Percentiles rank a stretch among this genome's conserved stretches.
Evolutionary conservation across 1,139 yeast species (phyloP).

Genomic region (Kluyveromyces marxianus): DNA sequence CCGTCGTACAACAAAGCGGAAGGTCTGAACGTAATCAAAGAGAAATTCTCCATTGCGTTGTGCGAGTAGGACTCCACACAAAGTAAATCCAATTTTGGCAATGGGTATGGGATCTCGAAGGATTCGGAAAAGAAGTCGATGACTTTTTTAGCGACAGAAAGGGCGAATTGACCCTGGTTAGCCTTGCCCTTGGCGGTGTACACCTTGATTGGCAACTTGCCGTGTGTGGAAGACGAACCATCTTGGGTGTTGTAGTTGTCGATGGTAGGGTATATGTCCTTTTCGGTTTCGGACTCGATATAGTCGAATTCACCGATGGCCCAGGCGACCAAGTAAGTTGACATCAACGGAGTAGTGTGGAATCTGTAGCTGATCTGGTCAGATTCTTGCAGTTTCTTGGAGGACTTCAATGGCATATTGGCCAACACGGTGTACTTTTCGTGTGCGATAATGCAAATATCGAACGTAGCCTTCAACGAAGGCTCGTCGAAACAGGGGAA

Average conservation of each 20-base stretch:
- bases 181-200: slow-evolving; percentile 67
- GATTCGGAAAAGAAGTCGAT: slow-evolving; percentile 58
- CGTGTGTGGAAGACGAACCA: slow-evolving; percentile 13
- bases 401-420: slow-evolving; percentile 65
- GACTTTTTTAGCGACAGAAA: slow-evolving; percentile 57
- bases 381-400: slow-evolving; percentile 40
- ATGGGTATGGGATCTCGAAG: slow-evolving; percentile 60
- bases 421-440: slow-evolving; percentile 59
- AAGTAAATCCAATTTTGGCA: slow-evolving; percentile 66
- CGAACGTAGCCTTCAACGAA: slow-evolving; percentile 69
- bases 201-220: slow-evolving; percentile 51
- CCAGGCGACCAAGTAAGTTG: slow-evolving; percentile 71
- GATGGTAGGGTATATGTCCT: slow-evolving; percentile 34
- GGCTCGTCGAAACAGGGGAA: slow-evolving; percentile 93
- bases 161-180: slow-evolving; percentile 56
- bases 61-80: slow-evolving; percentile 72
- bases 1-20: slow-evolving; percentile 61
- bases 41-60: slow-evolving; percentile 84
- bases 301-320: slow-evolving; percentile 71
- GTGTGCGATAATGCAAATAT: slow-evolving; percentile 54
- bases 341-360: slow-evolving; percentile 61
- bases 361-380: slow-evolving; percentile 44
- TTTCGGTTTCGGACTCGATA: slow-evolving; percentile 47
- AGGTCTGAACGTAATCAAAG: slow-evolving; percentile 64
- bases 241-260: slow-evolving; percentile 10